Percentiles rank a stretch among this genome's conserved stretches.
Evolutionary conservation across 2,329 filamentous ascomycete species (phyloP).

Genomic region (Stylonectria norvegica): DNA sequence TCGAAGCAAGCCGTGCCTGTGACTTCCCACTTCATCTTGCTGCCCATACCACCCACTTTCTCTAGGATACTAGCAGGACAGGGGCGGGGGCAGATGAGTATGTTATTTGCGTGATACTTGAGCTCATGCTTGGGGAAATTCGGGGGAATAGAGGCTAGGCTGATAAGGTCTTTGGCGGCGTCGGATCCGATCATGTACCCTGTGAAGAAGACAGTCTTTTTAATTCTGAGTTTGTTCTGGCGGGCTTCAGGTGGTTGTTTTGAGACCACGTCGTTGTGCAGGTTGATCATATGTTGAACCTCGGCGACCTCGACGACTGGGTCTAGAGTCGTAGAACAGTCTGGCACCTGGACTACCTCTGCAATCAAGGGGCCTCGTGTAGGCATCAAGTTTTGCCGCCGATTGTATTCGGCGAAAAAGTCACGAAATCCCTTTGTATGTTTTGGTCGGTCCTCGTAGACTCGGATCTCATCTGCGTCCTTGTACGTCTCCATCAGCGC

Average conservation of each 20-base stretch:
- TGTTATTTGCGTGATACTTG: conserved; percentile 81
- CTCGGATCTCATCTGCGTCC: conserved; percentile 74
- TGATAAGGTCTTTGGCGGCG: conserved; percentile 69
- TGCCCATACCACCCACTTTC: conserved; percentile 83
- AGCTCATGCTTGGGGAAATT: conserved; percentile 66
- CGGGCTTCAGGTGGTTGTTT: conserved; percentile 34
- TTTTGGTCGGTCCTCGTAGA: conserved; percentile 64
- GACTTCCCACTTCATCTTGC: conserved; percentile 80
- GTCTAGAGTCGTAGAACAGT: conserved; percentile 69
- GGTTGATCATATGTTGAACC: conserved; percentile 84
- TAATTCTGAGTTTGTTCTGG: conserved; percentile 61
- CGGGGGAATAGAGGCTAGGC: conserved; percentile 62
- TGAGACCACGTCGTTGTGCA: conserved; percentile 64
- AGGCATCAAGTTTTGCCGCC: conserved; percentile 43
- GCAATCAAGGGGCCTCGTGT: conserved; percentile 64
- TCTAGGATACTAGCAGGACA: conserved; percentile 69
- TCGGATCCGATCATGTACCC: conserved; percentile 76
- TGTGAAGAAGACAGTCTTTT: conserved; percentile 86
- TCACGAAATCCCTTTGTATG: conserved; percentile 80
- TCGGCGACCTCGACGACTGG: conserved; percentile 77
- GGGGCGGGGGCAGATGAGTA: conserved; percentile 80
- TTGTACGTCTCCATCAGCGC: conserved; percentile 83
- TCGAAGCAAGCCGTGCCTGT: conserved; percentile 72
- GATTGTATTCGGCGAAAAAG: conserved; percentile 79
- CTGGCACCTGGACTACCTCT: conserved; percentile 83